Evolutionary conservation across 352 stramenopile genomes (phyloP), one percentile per base, ranked within the genome.

Genomic region (Phytophthora constricta): DNA sequence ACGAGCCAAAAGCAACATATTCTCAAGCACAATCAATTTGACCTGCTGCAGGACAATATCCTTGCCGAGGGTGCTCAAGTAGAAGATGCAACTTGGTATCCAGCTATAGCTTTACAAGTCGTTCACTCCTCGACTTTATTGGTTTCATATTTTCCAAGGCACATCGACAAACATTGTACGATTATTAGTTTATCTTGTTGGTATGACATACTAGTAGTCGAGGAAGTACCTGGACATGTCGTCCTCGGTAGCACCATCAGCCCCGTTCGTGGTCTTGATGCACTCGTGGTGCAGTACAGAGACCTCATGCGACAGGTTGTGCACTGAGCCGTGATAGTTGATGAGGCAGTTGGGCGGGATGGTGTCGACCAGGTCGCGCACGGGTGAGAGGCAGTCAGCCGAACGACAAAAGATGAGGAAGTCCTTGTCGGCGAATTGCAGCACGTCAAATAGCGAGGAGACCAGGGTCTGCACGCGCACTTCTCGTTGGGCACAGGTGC

Each of bases 381-480:
- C 43, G 23, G 65, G 41, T 11, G 59, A 55, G 16, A 74, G 13
- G 31, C 66, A 74, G 16, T 14, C 16, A 1, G 48, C 53, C 23
- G 66, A 58, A 10, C 47, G 46, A 23, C 66, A 70, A 39, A 74
- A 74, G 47, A 58, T 55, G 47, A 62, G 31, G 19, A 74, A 70
- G 25, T 74, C 60, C 17, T 62, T 63, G 39, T 65, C 22, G 3
- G 59, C 58, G 37, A 89, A 72, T 23, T 81, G 72, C n/a, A 65
- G 31, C 41, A 74, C 75, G 51, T 82, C 75, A 31, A 83, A 79
- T 17, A 86, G 55, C 26, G 52, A 72, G 43, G 64, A 74, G 25
- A 89, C 55, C 31, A 70, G 72, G 43, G 76, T 85, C 0, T 69
- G 75, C 47, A 72, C 65, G 31, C 76, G 70, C n/a, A 69, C 50